These are phyloP conservation scores for Aspergillus chevalieri DNA, from an alignment of 2,329 filamentous ascomycete species.

Conservation along the genomic window DNA sequence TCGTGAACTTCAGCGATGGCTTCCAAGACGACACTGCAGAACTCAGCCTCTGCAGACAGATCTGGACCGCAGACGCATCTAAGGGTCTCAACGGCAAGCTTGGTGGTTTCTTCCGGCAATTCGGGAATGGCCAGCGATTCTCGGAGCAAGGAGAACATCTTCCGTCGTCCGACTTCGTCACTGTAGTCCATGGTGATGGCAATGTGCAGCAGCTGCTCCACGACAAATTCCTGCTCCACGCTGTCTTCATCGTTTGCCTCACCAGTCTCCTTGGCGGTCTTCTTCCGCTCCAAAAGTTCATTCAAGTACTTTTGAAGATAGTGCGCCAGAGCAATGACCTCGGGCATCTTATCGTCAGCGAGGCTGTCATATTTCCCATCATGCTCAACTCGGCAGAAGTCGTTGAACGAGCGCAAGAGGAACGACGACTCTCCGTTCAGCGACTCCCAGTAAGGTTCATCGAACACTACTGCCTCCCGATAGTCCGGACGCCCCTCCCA, in stretches of 20 bases:
- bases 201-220: conserved; percentile 91
- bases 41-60: conserved; percentile 46
- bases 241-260: conserved; percentile 72
- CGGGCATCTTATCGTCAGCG: conserved; percentile 88
- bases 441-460: conserved; percentile 42
- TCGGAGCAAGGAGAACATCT: conserved; percentile 89
- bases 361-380: conserved; percentile 69
- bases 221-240: conserved; percentile 87
- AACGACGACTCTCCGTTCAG: conserved; percentile 76
- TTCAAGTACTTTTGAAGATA: conserved; percentile 76
- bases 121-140: conserved; percentile 80
- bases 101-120: conserved; percentile 86
- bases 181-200: conserved; percentile 89
- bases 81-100: conserved; percentile 74
- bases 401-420: conserved; percentile 85
- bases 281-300: conserved; percentile 37
- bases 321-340: conserved; percentile 85
- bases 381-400: conserved; percentile 73
- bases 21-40: conserved; percentile 62
- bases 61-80: conserved; percentile 69
- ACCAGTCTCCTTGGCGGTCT: conserved; percentile 41
- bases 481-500: conserved; percentile 78
- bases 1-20: conserved; percentile 96
- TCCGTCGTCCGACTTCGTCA: conserved; percentile 90
- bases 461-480: conserved; percentile 39